phyloP scores from a whole-genome alignment of 2,329 filamentous ascomycete genomes.

The Septoria petroselini region DNA sequence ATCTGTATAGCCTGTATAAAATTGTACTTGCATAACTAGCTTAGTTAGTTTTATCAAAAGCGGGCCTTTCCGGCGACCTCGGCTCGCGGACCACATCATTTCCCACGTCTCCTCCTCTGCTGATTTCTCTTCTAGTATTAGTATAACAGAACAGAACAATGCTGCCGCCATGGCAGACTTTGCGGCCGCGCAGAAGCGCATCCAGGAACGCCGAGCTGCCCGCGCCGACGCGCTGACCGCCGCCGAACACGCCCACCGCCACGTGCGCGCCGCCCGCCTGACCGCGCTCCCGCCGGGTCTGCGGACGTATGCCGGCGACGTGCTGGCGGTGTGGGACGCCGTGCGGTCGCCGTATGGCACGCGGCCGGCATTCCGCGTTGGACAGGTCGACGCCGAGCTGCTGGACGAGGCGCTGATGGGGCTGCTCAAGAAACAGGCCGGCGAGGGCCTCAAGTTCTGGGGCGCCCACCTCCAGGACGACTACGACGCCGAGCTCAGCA shows the following conservation, averaged over 20 bases:
- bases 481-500: slow-evolving; percentile 79
- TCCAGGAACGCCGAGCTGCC: slow-evolving; percentile 73
- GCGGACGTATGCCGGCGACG: slow-evolving; percentile 43
- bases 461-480: slow-evolving; percentile 76
- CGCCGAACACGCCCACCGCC: slow-evolving; percentile 52
- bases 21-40: neutral
- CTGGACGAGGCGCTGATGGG: slow-evolving; percentile 87
- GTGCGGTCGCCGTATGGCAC: slow-evolving; percentile 74
- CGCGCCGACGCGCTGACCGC: slow-evolving; percentile 55
- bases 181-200: slow-evolving; percentile 82
- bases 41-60: too few species aligned
- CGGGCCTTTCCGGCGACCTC: neutral
- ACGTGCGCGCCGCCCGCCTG: slow-evolving; percentile 38
- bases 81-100: neutral
- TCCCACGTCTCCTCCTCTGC: too few species aligned
- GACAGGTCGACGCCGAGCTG: slow-evolving; percentile 92
- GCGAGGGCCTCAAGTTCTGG: slow-evolving; percentile 83
- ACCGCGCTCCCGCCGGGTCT: slow-evolving; percentile 51
- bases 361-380: slow-evolving; percentile 82
- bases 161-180: slow-evolving; percentile 58
- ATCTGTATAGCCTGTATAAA: too few species aligned
- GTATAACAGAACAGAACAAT: too few species aligned
- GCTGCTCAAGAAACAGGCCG: slow-evolving; percentile 81
- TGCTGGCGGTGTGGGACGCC: slow-evolving; percentile 59
- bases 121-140: too few species aligned